phyloP scores from a whole-genome alignment of 495 filamentous ascomycete genomes.

The Tuber umbilicatum region DNA sequence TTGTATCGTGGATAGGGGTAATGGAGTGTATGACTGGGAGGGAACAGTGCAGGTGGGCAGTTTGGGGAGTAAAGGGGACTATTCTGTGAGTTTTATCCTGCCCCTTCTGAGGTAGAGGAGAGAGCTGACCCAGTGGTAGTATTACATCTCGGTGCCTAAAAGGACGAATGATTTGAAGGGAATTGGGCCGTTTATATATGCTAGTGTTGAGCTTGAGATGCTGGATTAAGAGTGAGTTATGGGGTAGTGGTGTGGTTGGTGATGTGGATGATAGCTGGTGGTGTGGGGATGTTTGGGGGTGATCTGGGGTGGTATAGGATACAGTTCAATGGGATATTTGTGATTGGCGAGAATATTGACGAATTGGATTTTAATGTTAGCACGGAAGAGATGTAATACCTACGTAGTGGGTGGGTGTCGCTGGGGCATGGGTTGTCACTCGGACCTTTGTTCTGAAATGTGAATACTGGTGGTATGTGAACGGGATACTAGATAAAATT shows the following conservation, averaged over 20 bases:
- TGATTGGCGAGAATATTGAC: neutral
- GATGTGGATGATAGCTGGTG: too few species aligned
- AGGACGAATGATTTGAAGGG: conserved; percentile 49
- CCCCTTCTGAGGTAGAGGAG: neutral
- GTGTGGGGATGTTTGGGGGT: too few species aligned
- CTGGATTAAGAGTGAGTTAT: conserved; percentile 34
- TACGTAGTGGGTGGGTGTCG: neutral
- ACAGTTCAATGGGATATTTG: too few species aligned
- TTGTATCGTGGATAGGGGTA: conserved; percentile 46
- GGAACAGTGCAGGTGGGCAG: conserved; percentile 55
- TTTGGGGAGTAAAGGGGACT: conserved; percentile 49
- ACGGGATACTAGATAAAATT: neutral
- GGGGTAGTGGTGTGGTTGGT: neutral
- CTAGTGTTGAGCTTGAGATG: conserved; percentile 48
- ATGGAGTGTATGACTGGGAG: conserved; percentile 50
- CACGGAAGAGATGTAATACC: neutral
- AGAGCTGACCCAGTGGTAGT: conserved; percentile 41
- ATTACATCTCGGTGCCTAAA: conserved; percentile 48
- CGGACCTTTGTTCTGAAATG: neutral
- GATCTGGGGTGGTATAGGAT: too few species aligned
- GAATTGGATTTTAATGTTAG: neutral
- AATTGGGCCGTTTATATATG: conserved; percentile 48
- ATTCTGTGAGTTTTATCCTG: conserved; percentile 43
- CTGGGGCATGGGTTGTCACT: neutral
- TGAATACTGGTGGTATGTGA: neutral